Evolutionary conservation across 805 yeast species (phyloP), one percentile per base, ranked within the genome.

Genomic region (Cyberlindnera sargentensis): DNA sequence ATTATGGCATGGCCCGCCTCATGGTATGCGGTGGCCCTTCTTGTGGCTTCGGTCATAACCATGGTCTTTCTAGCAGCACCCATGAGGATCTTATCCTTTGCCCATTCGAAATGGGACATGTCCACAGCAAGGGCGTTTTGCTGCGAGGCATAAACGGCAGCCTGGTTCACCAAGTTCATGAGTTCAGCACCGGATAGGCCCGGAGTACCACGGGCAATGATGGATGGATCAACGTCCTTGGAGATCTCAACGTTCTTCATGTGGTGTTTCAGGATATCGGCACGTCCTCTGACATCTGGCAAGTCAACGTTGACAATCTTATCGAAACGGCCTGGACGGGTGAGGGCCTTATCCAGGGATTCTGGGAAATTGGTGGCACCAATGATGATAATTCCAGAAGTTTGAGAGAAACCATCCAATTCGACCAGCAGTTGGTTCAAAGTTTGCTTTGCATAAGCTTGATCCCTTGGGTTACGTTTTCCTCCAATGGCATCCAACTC

Each of bases 361-460:
- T 93, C 98, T 6, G 99, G 98, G 76, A 91, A 93, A 70, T 93
- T 93, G 4, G 99, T 93, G 9, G 99, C 99, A 55, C 97, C 99
- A 59, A 93, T 90, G 61, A 93, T 87, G 50, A 93, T 89, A 48
- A 93, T 88, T 30, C 98, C 98, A 45, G 84, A 80, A 35, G 91
- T 75, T 65, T 90, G 98, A 26, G 95, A 82, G 55, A 87, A 84
- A 5, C 99, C 99, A 64, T 93, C 99, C 50, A 93, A 75, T 63
- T 93, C 99, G 42, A 93, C 98, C 56, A 93, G 75, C 53, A 93
- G 74, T 69, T 93, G 99, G 67, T 93, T 93, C 52, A 93, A 76
- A 3, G 99, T 93, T 68, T 93, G 99, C 62, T 91, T 91, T 7
- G 96, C 96, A 63, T 91, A 91, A 1, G 98, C 98, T 65, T 93